Base-by-base conservation (phyloP, 129 eudicot genomes). In the Kitagawia praeruptora region DNA sequence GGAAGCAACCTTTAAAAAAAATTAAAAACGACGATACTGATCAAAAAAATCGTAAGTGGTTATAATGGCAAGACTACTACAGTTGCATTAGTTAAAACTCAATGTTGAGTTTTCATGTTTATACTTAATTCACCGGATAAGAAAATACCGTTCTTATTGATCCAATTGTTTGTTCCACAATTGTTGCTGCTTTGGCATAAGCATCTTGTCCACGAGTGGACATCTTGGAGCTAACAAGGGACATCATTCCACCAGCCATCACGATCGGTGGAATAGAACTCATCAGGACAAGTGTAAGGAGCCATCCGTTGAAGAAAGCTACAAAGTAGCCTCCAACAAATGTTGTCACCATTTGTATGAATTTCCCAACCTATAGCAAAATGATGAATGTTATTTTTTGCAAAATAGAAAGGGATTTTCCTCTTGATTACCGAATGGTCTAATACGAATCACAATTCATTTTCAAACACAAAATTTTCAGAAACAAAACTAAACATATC, bases 231-330 rank as follows among this genome's bases (percentile, higher is more conserved):
- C 91, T 51, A 58, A 71, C 71, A 12, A 81, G 21, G 48, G 98
- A 80, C 92, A 91, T 88, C 66, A 84, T 6, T 78, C 82, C 92
- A 82, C 94, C 97, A 61, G 97, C 81, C 41, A 87, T 83, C 16
- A 85, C 97, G 75, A 93, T 80, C 0, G 82, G 86, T 71, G 97
- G 97, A 77, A 91, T 89, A 11, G 91, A 75, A 70, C 89, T 25
- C 63, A 93, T 74, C 93, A 93, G 81, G 78, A 93, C 97, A 61
- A 93, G 88, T 15, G 98, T 89, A 79, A 93, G 98, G 84, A 93
- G 97, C 97, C 97, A 93, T 44, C 97, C 98, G 74, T 86, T 86
- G 49, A 72, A 10, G 70, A 93, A 93, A 41, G 98, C 94, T 54
- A 93, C 80, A 54, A 82, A 92, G 84, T 91, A 93, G 64, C 97